Conservation (phyloP, 2,329 filamentous ascomycete genomes). For the Scopulariopsis brevicaulis region DNA sequence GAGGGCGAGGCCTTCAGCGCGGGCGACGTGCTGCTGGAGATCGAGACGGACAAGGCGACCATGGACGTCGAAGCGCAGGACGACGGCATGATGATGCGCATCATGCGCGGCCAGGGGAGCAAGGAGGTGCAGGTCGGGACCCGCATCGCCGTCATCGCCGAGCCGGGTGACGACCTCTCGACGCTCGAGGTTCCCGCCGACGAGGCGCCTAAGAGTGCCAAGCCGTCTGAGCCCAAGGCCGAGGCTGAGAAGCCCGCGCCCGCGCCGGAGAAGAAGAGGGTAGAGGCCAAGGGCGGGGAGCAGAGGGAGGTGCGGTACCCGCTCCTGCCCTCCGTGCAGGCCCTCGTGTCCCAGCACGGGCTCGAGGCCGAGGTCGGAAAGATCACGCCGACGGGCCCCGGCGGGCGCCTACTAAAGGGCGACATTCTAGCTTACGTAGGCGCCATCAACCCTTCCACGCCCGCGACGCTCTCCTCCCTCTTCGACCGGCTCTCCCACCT, state of each 20-base stretch:
- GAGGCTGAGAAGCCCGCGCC: constrained; percentile 19
- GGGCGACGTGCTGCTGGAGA: constrained; percentile 80
- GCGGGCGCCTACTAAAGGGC: constrained; percentile 83
- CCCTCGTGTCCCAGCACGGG: constrained; percentile 69
- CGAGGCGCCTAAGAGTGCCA: constrained; percentile 23
- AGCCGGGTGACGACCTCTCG: constrained; percentile 68
- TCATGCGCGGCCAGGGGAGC: constrained; percentile 59
- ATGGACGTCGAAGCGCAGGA: constrained; percentile 95
- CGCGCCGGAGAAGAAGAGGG: constrained; percentile 17
- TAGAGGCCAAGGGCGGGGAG: constrained; percentile 20
- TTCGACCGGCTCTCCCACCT: constrained; percentile 71
- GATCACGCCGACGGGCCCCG: constrained; percentile 80
- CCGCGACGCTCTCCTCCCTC: constrained; percentile 56
- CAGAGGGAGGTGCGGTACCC: constrained; percentile 58
- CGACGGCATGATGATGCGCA: constrained; percentile 77
- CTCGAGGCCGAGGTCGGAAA: constrained; percentile 66
- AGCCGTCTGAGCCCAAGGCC: constrained; percentile 11
- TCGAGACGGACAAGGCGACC: constrained; percentile 88
- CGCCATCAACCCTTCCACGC: constrained; percentile 59
- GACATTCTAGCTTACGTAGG: constrained; percentile 89
- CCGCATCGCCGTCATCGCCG: constrained; percentile 74
- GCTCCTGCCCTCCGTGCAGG: constrained; percentile 71
- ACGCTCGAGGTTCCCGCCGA: constrained; percentile 66
- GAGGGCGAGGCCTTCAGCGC: constrained; percentile 75
- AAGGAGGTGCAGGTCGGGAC: constrained; percentile 70